Base-by-base conservation (phyloP, 768 basidiomycete species). In the Termitomyces bulborhizus region DNA sequence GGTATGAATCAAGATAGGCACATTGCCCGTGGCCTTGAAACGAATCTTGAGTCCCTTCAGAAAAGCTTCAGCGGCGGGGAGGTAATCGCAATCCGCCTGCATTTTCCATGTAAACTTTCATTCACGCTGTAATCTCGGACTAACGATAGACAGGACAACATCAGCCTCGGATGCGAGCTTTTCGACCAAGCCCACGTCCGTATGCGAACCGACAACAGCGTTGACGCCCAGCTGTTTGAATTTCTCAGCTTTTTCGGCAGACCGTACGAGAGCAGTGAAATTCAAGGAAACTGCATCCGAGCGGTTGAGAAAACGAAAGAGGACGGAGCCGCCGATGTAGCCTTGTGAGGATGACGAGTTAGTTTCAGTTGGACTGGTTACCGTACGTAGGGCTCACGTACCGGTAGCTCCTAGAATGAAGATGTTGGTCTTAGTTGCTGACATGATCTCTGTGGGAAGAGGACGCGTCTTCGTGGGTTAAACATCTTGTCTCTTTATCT, bases 1-100 rank as follows among this genome's bases (percentile, higher is more conserved):
- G 0, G 84, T 85, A 61, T 89, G 82, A 16, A 89, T 85, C 9
- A 82, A 71, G 54, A 74, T 72, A 5, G 83, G 75, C 1, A 66
- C 62, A 2, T 63, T 69, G 3, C 79, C 77, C 1, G 76, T 77
- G 21, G 58, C 62, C 34, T 73, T 68, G 47, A 75, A 66, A 21
- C 73, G 67, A 59, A 71, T 76, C 69, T 78, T 81, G 63, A 82
- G 56, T 1, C 86, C 85, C 12, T 64, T 70, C 54, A 88, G 65
- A 9, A 79, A 76, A 1, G 80, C 78, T 39, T 73, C 60, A 0
- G 71, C 72, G 0, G 78, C 77, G 0, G 64, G 62, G 0, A 77
- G 51, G 49, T 84, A 66, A 57, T 87, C 84, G 3, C 66, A 60
- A 56, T 73, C 69, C 1, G 69, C 72, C 73, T 74, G 34, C 5